Conservation (phyloP, 2,329 filamentous ascomycete genomes). For the Thermothelomyces thermophilus region DNA sequence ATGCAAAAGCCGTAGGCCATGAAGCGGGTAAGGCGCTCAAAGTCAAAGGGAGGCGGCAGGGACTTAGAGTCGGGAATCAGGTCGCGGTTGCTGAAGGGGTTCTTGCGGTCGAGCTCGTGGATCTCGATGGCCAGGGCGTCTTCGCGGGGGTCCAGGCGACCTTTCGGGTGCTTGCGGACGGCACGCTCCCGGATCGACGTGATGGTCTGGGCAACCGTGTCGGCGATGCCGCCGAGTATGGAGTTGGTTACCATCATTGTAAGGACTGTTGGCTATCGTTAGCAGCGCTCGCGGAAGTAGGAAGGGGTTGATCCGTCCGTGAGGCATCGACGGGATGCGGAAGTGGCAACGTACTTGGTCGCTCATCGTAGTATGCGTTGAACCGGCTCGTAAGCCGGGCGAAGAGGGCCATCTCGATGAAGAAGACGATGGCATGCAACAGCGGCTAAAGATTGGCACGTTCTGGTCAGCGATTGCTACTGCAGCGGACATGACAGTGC, state of each 20-base stretch:
- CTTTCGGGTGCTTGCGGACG: slow-evolving; percentile 51
- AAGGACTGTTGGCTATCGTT: slow-evolving; percentile 52
- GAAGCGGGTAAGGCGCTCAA: slow-evolving; percentile 87
- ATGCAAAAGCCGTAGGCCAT: slow-evolving; percentile 97
- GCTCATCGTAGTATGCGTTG: slow-evolving; percentile 88
- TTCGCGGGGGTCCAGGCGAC: slow-evolving; percentile 53
- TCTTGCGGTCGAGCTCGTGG: slow-evolving; percentile 77
- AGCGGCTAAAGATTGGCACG: slow-evolving; percentile 58
- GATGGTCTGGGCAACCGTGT: slow-evolving; percentile 91
- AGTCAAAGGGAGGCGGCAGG: slow-evolving; percentile 82
- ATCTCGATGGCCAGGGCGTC: slow-evolving; percentile 82
- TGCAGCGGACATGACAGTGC: not conserved
- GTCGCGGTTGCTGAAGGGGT: slow-evolving; percentile 58
- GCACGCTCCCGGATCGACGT: slow-evolving; percentile 70
- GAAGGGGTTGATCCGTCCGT: too few species aligned
- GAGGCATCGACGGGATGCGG: not conserved
- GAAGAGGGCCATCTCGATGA: slow-evolving; percentile 83
- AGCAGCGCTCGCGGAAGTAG: too few species aligned
- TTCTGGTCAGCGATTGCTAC: slow-evolving; percentile 18
- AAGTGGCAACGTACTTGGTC: slow-evolving; percentile 59
- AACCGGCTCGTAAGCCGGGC: slow-evolving; percentile 79
- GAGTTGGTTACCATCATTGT: slow-evolving; percentile 99
- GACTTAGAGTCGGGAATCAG: slow-evolving; percentile 57
- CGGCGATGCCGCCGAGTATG: slow-evolving; percentile 88
- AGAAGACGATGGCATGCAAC: slow-evolving; percentile 74